A percentile compares a stretch with the other conserved stretches of the same genome.
phyloP scores from a whole-genome alignment of 2,329 filamentous ascomycete species.

The Drechslerella dactyloides region DNA sequence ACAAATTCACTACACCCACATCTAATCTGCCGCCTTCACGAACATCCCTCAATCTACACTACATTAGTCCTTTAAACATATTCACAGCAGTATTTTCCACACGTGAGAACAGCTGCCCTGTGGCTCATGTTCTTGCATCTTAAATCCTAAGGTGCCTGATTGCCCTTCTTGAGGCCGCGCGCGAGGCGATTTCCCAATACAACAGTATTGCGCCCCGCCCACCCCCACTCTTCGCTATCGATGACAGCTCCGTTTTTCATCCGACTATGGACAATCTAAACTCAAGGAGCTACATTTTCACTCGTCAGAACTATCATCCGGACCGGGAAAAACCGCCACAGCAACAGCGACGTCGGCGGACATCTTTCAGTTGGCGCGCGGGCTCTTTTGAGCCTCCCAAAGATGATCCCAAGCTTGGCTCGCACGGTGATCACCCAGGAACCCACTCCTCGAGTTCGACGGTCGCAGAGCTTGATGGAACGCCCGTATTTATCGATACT shows the following conservation, averaged over 20 bases:
- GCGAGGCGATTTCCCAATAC: slow-evolving; percentile 22
- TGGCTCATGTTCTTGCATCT: slow-evolving; percentile 2
- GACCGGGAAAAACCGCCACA: slow-evolving; percentile 40
- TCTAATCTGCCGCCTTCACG: slow-evolving; percentile 6
- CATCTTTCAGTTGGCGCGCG: slow-evolving; percentile 33
- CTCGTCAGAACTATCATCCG: slow-evolving; percentile 44
- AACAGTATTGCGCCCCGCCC: slow-evolving; percentile 16
- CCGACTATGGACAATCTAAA: slow-evolving; percentile 45
- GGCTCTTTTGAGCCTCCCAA: slow-evolving; percentile 26
- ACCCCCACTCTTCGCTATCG: slow-evolving; percentile 17
- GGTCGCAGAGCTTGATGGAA: slow-evolving; percentile 39
- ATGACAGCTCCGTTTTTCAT: slow-evolving; percentile 14
- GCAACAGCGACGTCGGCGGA: slow-evolving; percentile 26
- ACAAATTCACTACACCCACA: slow-evolving; percentile 21
- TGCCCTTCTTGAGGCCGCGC: not conserved
- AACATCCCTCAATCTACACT: slow-evolving; percentile 12
- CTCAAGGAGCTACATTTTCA: slow-evolving; percentile 40
- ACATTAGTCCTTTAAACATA: slow-evolving; percentile 15
- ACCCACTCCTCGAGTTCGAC: slow-evolving; percentile 14
- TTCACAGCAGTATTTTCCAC: slow-evolving; percentile 7
- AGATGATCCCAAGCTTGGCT: slow-evolving; percentile 30
- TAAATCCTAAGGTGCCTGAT: slow-evolving; percentile 7
- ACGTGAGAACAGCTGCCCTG: slow-evolving; percentile 12
- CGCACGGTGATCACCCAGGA: slow-evolving; percentile 31
- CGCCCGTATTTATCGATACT: slow-evolving; percentile 34